A percentile compares a stretch with the other conserved stretches of the same genome.
These are phyloP conservation scores for Trichosanthes cucumerina DNA, from an alignment of 306 rosid genomes.

Conservation along the genomic window DNA sequence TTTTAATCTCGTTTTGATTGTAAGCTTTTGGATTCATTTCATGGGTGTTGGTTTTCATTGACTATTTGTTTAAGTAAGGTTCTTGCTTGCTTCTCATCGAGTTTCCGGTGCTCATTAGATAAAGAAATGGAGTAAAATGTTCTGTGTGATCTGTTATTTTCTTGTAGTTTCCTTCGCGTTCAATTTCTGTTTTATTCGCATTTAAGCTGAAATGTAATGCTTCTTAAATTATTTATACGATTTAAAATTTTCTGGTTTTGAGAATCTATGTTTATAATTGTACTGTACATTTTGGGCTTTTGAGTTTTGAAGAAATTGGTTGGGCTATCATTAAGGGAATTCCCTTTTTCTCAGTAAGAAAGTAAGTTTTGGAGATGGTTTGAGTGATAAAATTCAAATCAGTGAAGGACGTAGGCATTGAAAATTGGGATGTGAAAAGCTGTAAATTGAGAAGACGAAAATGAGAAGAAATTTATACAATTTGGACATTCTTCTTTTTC, in stretches of 20 bases:
- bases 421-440: neutral
- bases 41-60: neutral
- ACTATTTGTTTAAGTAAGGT: neutral
- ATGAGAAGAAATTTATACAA: neutral
- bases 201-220: no score
- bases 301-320: neutral
- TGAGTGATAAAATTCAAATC: neutral
- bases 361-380: neutral
- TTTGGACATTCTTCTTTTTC: neutral
- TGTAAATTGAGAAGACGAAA: neutral
- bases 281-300: neutral
- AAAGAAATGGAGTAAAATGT: neutral
- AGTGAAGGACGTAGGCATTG: neutral
- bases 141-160: neutral
- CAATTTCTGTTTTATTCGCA: neutral
- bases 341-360: neutral
- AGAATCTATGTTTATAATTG: neutral
- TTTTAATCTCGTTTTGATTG: neutral
- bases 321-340: neutral
- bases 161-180: neutral
- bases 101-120: neutral
- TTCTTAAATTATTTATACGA: no score
- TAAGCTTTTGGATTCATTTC: neutral
- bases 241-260: neutral
- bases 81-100: neutral